A percentile compares a stretch with the other conserved stretches of the same genome.
Conservation (phyloP, 2,329 filamentous ascomycete species). For the Colletotrichum gloeosporioides region DNA sequence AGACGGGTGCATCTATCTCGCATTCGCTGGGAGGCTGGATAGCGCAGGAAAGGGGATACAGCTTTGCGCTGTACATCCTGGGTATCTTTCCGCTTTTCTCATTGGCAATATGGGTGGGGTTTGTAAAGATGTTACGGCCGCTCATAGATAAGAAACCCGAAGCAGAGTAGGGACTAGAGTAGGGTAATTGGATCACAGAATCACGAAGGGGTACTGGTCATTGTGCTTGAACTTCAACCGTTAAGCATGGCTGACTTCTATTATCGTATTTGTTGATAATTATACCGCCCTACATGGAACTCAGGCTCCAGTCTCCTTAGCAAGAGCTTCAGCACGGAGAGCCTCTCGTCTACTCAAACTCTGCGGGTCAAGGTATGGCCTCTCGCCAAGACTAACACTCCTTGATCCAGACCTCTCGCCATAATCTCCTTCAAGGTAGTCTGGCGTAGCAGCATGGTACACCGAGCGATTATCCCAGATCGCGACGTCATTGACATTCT, state of each 20-base stretch:
- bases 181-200: neutral
- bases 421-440: constrained; percentile 48
- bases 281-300: neutral
- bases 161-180: neutral
- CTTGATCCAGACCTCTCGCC: constrained; percentile 55
- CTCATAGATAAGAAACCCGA: neutral
- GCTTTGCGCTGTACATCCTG: constrained; percentile 2
- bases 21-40: constrained; percentile 6
- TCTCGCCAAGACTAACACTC: constrained; percentile 58
- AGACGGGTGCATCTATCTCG: constrained; percentile 10
- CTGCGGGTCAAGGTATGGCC: constrained; percentile 56
- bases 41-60: constrained; percentile 2
- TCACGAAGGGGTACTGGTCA: rapidly evolving
- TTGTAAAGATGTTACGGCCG: neutral
- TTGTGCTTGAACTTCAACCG: neutral
- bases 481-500: constrained; percentile 51
- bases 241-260: neutral
- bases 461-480: constrained; percentile 66
- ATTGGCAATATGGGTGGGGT: neutral
- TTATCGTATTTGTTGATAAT: neutral
- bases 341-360: constrained; percentile 33
- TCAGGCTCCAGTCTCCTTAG: neutral
- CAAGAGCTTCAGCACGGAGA: constrained; percentile 4
- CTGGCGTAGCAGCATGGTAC: constrained; percentile 59
- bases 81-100: constrained; percentile 14